Conservation (phyloP, 176 grass and related monocot genomes). For the Alopecurus myosuroides region DNA sequence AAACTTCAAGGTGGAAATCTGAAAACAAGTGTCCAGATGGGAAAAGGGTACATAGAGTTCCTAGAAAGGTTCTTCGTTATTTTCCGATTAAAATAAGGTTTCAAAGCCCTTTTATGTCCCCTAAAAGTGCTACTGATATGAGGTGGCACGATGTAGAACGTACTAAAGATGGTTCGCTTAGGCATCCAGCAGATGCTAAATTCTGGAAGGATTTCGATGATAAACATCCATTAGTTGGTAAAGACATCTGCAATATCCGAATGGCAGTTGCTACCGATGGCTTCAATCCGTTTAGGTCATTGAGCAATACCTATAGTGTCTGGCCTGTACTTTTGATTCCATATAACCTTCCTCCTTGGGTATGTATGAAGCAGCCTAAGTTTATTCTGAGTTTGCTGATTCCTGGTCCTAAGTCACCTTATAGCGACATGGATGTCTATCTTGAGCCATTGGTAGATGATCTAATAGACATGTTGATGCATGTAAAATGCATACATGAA, state of each 20-base stretch:
- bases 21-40: no score
- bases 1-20: no score
- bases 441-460: no score
- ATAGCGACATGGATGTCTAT: neutral
- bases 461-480: no score
- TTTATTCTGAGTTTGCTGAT: neutral
- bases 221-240: no score
- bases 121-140: neutral
- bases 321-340: neutral
- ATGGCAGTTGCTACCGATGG: neutral
- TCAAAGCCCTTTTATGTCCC: neutral
- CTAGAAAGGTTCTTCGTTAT: neutral
- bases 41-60: no score
- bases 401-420: neutral
- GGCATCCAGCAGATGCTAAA: neutral
- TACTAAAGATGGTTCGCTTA: neutral
- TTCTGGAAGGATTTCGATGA: neutral
- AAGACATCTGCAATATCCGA: neutral
- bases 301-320: neutral
- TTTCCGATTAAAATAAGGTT: neutral
- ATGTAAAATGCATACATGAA: no score
- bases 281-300: neutral
- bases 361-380: slow-evolving; percentile 1
- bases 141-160: neutral
- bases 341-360: neutral